Conservation (phyloP, 148 eudicot species). For the Rhododendron molle region DNA sequence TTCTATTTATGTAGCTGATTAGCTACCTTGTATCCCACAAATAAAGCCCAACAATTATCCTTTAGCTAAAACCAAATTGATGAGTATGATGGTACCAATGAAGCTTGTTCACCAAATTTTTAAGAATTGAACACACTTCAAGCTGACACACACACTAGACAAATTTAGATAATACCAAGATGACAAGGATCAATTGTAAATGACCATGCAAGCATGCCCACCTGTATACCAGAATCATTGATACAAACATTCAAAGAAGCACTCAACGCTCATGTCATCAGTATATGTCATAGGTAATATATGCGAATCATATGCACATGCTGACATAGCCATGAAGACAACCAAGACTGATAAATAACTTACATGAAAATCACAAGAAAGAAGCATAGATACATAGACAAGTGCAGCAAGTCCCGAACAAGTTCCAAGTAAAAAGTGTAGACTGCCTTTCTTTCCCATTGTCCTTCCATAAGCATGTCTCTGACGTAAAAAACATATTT, state of each 20-base stretch:
- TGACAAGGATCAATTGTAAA: background rate
- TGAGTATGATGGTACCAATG: background rate
- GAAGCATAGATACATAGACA: slow-evolving; percentile 96
- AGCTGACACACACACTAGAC: background rate
- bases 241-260: background rate
- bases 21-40: background rate
- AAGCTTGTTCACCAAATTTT: background rate
- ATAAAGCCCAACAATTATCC: background rate
- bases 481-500: slow-evolving; percentile 80
- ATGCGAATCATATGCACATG: background rate
- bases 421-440: slow-evolving; percentile 96
- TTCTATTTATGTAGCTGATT: background rate
- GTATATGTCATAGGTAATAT: background rate
- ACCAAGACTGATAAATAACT: slow-evolving; percentile 27
- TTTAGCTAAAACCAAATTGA: background rate
- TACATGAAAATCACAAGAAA: slow-evolving; percentile 91
- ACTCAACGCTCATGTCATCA: background rate
- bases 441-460: slow-evolving; percentile 97
- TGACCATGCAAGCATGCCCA: background rate
- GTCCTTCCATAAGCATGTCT: slow-evolving; percentile 99
- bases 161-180: background rate
- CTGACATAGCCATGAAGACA: background rate
- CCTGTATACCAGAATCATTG: background rate
- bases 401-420: slow-evolving; percentile 85
- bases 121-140: background rate